Base-by-base conservation (phyloP, 805 yeast species). In the Candida boidinii region DNA sequence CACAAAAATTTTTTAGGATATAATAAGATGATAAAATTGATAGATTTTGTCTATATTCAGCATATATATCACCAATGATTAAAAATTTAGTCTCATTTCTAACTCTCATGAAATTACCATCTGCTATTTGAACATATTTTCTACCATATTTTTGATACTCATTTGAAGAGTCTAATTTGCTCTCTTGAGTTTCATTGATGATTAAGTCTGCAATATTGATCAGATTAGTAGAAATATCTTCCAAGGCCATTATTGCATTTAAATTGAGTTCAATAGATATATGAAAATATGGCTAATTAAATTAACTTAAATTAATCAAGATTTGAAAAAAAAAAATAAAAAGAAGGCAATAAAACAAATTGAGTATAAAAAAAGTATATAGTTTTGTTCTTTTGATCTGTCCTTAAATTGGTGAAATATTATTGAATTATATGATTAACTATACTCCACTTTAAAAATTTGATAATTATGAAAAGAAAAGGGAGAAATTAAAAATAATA, bases 1-100 rank as follows among this genome's bases (percentile, higher is more conserved):
- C 73, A 19, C n/a, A n/a, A n/a, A 64, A 59, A 20, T 46, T 49
- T 29, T 43, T 41, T 23, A 71, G 51, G 26, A 72, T 69, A 26
- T 46, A 46, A 46, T 63, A 71, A 7, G 74, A 58, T 26, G 73
- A 68, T 3, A 58, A 41, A 4, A 62, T 49, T 5, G 74, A 56
- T 11, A 57, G 41, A 26, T 60, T 57, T 32, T 50, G 47, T n/a
- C 43, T 36, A 27, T 41, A 45, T 10, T 41, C 33, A 13, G 42
- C 35, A 25, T 41, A 48, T 37, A 30, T 37, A 42, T 56, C 6
- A 52, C 66, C 43, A 12, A 72, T 57, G 9, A 69, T 55, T 29
- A 72, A 49, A 42, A 65, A 69, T 44, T 69, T 72, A 33, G 66
- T 65, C 41, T 66, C 71, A 30, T 66, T 71, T 27, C 66, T 56